phyloP scores from a whole-genome alignment of 2,329 filamentous ascomycete species.

The Aspergillus ochraceoroseus region DNA sequence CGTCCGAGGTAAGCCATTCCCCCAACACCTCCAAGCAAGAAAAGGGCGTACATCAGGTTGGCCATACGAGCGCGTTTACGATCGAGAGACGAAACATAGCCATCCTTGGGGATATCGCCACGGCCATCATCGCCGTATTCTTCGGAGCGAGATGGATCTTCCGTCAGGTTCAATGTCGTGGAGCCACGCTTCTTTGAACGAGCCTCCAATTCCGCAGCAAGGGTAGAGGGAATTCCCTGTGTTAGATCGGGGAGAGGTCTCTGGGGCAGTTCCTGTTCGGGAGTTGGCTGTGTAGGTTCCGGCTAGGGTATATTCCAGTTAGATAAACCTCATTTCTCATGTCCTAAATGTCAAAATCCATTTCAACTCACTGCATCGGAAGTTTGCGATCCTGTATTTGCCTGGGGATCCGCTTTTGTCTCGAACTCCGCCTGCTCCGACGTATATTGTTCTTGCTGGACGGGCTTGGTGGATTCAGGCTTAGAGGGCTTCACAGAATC shows the following conservation, averaged over 20 bases:
- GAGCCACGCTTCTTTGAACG: constrained; percentile 38
- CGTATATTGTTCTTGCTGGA: constrained; percentile 28
- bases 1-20: constrained; percentile 73
- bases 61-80: constrained; percentile 70
- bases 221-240: constrained; percentile 88
- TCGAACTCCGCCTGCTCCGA: constrained; percentile 40
- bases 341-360: neutral
- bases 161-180: constrained; percentile 49
- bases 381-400: constrained; percentile 28
- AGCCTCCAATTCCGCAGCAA: constrained; percentile 66
- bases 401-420: constrained; percentile 31
- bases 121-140: constrained; percentile 49
- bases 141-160: constrained; percentile 46
- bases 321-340: constrained; percentile 4
- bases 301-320: constrained; percentile 29
- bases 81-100: constrained; percentile 88
- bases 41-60: constrained; percentile 64
- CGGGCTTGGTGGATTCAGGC: constrained; percentile 21
- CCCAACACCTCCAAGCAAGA: constrained; percentile 54
- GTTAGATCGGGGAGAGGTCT: constrained; percentile 82
- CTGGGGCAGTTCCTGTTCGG: constrained; percentile 41
- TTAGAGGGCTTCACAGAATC: constrained; percentile 30
- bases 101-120: constrained; percentile 65
- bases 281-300: constrained; percentile 35
- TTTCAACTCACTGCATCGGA: constrained; percentile 28